Percentiles rank a stretch among this genome's conserved stretches.
Evolutionary conservation across 202 grass and related monocot species (phyloP).

Genomic region (Zoysia matrella): DNA sequence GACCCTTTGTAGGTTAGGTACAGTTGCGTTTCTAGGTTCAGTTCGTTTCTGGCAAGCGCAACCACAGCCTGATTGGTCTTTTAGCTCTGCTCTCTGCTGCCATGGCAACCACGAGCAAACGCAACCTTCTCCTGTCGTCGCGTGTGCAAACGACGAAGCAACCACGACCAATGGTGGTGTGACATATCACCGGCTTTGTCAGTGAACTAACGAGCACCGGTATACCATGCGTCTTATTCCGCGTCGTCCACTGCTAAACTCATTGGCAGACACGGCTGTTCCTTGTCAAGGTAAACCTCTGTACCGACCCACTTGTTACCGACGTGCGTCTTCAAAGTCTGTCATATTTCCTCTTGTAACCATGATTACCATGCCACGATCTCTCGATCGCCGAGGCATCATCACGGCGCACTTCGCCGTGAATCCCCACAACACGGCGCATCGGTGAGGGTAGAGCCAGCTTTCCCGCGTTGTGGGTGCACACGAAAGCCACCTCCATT

Average conservation of each 20-base stretch:
- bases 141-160: not conserved
- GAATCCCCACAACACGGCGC: not conserved
- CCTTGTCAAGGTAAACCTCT: not conserved
- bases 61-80: not conserved
- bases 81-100: not conserved
- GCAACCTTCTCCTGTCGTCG: not conserved
- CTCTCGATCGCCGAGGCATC: not conserved
- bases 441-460: not conserved
- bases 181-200: not conserved
- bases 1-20: slow-evolving; percentile 13
- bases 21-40: not conserved
- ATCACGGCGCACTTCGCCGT: not conserved
- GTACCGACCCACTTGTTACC: not conserved
- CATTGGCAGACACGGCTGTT: too few species aligned
- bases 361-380: not conserved
- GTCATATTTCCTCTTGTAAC: too few species aligned
- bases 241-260: not conserved
- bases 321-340: not conserved
- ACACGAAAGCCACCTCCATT: not conserved
- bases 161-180: too few species aligned
- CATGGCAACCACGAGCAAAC: slow-evolving; percentile 21
- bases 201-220: not conserved
- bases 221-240: not conserved
- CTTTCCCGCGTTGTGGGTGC: not conserved
- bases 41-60: slow-evolving; percentile 12